These are phyloP conservation scores for Quercus tomentella DNA, from an alignment of 331 rosid genomes.

Conservation along the genomic window DNA sequence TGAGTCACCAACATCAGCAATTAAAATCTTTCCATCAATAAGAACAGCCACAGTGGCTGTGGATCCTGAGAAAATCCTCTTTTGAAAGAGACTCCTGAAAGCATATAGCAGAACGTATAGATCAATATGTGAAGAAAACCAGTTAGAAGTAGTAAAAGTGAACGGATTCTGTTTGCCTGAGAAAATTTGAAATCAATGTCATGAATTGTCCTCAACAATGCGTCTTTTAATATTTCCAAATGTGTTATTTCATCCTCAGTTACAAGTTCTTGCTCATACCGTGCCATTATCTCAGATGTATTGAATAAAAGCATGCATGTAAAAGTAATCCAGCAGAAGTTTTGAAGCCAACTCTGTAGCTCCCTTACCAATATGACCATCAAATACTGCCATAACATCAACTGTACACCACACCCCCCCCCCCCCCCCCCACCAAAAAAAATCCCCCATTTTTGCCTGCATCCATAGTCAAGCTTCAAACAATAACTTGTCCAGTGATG, in stretches of 20 bases:
- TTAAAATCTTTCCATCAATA: constrained; percentile 72
- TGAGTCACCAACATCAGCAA: constrained; percentile 91
- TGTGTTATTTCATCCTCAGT: constrained; percentile 10
- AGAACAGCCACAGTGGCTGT: constrained; percentile 70
- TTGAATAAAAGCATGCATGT: constrained; percentile 70
- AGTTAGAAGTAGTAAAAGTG: constrained; percentile 6
- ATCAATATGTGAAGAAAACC: not conserved
- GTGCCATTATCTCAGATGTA: constrained; percentile 12
- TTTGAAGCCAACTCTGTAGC: constrained; percentile 90
- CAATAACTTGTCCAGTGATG: not conserved
- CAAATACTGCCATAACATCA: constrained; percentile 82
- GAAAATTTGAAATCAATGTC: constrained; percentile 86
- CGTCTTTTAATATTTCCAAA: constrained; percentile 87
- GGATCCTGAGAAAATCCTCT: constrained; percentile 62
- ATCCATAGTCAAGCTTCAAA: constrained; percentile 13
- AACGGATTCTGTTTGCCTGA: constrained; percentile 41
- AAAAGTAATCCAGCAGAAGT: constrained; percentile 76
- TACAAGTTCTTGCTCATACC: not conserved
- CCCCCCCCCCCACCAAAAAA: constrained; percentile 41
- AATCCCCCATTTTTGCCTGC: constrained; percentile 45
- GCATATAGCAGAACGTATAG: constrained; percentile 7
- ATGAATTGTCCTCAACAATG: constrained; percentile 76
- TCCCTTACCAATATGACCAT: constrained; percentile 89
- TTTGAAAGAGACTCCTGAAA: constrained; percentile 65
- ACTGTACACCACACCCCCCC: constrained; percentile 9